Evolutionary conservation across 495 filamentous ascomycete species (phyloP).

Genomic region (Rusavskia elegans): DNA sequence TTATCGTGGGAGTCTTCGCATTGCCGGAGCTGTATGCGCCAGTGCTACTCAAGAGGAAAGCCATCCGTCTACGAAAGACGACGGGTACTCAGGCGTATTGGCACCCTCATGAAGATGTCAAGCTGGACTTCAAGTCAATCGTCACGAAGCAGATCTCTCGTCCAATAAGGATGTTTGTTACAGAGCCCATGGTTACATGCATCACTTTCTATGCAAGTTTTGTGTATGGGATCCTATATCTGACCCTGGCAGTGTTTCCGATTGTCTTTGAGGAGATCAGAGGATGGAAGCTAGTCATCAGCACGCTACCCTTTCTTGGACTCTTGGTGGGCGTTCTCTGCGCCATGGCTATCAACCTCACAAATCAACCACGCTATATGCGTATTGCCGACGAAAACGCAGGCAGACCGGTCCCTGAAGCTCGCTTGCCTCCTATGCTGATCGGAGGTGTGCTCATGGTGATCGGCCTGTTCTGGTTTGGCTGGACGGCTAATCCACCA

Average conservation of each 20-base stretch:
- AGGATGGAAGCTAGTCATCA: constrained; percentile 21
- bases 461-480: constrained; percentile 29
- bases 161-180: constrained; percentile 4
- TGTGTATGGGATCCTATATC: constrained; percentile 20
- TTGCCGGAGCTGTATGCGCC: constrained; percentile 1
- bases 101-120: constrained; percentile 17
- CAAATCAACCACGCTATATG: constrained; percentile 14
- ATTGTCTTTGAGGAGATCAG: constrained; percentile 25
- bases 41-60: background rate
- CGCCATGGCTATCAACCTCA: constrained; percentile 18
- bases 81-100: constrained; percentile 6
- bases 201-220: constrained; percentile 19
- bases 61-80: background rate
- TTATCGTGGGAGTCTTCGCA: background rate
- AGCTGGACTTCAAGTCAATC: constrained; percentile 16
- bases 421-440: constrained; percentile 28
- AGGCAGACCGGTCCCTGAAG: constrained; percentile 22
- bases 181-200: constrained; percentile 9
- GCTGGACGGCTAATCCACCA: constrained; percentile 19
- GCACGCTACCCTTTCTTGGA: constrained; percentile 25
- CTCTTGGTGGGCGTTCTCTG: constrained; percentile 20
- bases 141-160: constrained; percentile 17
- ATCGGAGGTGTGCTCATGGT: constrained; percentile 32
- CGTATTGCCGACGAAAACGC: constrained; percentile 1
- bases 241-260: constrained; percentile 23